Percentiles rank a stretch among this genome's conserved stretches.
phyloP scores from a whole-genome alignment of 1,139 yeast genomes.

The Sugiyamaella pinicola region DNA sequence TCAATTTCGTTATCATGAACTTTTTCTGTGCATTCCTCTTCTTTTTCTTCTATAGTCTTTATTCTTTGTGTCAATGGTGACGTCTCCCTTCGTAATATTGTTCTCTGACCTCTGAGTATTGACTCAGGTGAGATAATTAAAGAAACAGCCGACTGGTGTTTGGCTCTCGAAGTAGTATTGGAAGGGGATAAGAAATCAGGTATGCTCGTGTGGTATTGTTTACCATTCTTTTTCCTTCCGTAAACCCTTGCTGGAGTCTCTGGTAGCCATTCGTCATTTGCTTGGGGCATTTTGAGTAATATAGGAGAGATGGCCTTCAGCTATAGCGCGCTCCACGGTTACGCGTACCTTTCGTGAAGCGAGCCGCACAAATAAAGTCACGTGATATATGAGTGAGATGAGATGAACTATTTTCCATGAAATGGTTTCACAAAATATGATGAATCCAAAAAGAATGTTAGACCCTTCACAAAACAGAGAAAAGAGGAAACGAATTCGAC shows the following conservation, averaged over 20 bases:
- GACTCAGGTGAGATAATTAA: conserved; percentile 6
- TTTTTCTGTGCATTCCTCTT: neutral
- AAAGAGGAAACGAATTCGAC: too few species aligned
- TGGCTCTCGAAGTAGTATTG: neutral
- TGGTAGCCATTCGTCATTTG: neutral
- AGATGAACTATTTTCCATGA: too few species aligned
- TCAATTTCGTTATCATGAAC: neutral
- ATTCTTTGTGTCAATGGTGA: conserved; percentile 13
- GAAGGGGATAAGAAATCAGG: neutral
- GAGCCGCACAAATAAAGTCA: too few species aligned
- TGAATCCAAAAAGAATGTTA: too few species aligned
- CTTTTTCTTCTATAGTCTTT: neutral
- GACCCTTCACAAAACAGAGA: too few species aligned
- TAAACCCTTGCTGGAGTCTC: conserved; percentile 15
- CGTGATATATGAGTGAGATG: too few species aligned
- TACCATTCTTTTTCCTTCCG: conserved; percentile 2
- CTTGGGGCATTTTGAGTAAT: neutral
- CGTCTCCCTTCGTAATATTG: neutral
- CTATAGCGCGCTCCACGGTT: neutral
- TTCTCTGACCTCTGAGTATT: conserved; percentile 5
- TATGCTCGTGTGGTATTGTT: neutral
- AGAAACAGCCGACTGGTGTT: neutral
- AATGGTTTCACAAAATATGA: too few species aligned
- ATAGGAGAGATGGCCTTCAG: neutral
- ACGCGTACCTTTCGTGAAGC: neutral